Evolutionary conservation across 2,329 filamentous ascomycete species (phyloP), one percentile per base, ranked within the genome.

Genomic region (Delphinella strobiligena): DNA sequence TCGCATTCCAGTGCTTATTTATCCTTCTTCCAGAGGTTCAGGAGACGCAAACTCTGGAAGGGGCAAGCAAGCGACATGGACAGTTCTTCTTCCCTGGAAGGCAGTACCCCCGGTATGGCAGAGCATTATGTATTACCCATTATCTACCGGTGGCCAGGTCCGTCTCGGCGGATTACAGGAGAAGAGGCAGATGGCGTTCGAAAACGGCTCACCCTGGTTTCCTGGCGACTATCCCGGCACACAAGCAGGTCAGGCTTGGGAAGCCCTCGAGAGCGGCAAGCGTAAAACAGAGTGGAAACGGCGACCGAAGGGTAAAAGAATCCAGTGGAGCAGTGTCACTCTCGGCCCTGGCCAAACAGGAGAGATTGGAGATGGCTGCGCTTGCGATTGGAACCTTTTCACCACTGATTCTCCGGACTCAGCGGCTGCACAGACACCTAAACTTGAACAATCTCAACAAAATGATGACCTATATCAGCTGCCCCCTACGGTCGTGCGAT

Each of bases 91-190:
- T 3, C 91, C 91, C 0, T 95, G 89, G 86, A 87, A 84, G 54
- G 94, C 84, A 51, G 81, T 96, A 27, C 67, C 77, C 27, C 76
- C 85, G 0, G 68, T 95, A 22, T 98, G 91, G 91, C 81, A 89
- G 51, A 78, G 76, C 34, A 62, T 96, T 11, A 80, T 93, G 62
- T 86, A 86, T 54, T 86, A 80, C 44, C 84, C 85, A 0, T 68
- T 93, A 1, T 82, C 78, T 0, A 82, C 78, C 1, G 87, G 87
- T 5, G 80, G 81, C 0, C 93, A 86, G 44, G 82, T 85, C 1
- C 72, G 80, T 17, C 86, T 93, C 49, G 89, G 84, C 1, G 89
- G 91, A 0, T 53, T 95, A 22, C 71, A 84, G 33, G 82, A 98
- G 59, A 69, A 77, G 37, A 74, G 78, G 27, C 89, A 96, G 55